Evolutionary conservation across 2,329 filamentous ascomycete species (phyloP), one percentile per base, ranked within the genome.

Genomic region (Ophiostoma ips): DNA sequence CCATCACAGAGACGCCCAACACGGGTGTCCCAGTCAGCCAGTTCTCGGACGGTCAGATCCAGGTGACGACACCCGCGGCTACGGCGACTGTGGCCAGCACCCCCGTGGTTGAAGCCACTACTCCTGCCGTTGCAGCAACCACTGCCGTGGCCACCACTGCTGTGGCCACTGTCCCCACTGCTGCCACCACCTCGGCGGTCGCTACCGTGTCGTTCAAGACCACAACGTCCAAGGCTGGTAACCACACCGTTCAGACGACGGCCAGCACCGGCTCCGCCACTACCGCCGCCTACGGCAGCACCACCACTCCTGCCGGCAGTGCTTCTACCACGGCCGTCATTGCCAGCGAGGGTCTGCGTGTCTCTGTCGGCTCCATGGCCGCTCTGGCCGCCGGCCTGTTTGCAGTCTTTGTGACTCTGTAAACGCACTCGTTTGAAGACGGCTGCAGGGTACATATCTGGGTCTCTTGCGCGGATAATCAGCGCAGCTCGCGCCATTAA

Each of bases 1-100:
- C 53, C 57, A 33, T 15, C n/a, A 8, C 53, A 10, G 51, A 56
- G 16, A 55, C 60, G 33, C 56, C 61, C 8, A 53, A 58, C 50
- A 60, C 59, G 38, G 57, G 57, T 38, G 59, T 63, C 34, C 61
- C 64, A 18, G 64, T 71, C 31, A 64, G 64, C 48, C 68, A 73
- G 61, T 65, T 65, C 55, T 63, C 64, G 4, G 72, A 75, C 52
- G 72, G 71, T 36, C 71, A 75, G 59, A 62, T 72, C 55, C 68
- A 73, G 58, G 66, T 68, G 7, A 68, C 66, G 9, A 52, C 55
- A 5, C 53, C 55, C n/a, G 57, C 55, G 11, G 16, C 50, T 15
- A 46, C 28, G 13, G 19, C 50, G 18, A 43, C 21, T 12, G 48
- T 30, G 21, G 12, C 47, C 38, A 43, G 37, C 5, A 15, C 36